Evolutionary conservation across 139 green algal species (phyloP), one percentile per base, ranked within the genome.

Genomic region (Diplosphaera chodatii): DNA sequence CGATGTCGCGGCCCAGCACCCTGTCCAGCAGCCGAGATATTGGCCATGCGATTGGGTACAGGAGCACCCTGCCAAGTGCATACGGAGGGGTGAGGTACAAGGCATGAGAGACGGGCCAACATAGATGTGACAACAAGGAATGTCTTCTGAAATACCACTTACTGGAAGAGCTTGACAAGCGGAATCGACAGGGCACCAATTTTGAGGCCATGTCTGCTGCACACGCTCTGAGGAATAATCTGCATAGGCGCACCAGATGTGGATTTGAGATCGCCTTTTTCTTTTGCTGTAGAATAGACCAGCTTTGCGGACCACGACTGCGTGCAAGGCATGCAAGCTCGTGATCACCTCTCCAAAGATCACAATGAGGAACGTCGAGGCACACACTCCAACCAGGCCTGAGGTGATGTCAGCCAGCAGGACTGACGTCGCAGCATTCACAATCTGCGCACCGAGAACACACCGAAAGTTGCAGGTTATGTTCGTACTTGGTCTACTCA

Each of bases 361-460:
- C 18, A 85, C 68, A 37, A 82, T 85, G 28, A 85, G 59, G 8
- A 63, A 25, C 15, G 87, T 88, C 25, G 84, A 88, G 28, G 77
- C 21, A 15, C 85, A 33, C 8, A 89, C 67, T 27, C 77, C 81
- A 2, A 86, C 40, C 4, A 73, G 1, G 30, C 80, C 81, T n/a
- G 63, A 68, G 6, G 79, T 80, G 37, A 91, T 23, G 63, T 70
- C 66, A 1, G 79, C 75, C 32, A 88, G 56, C 29, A 88, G 59
- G 69, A 91, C 88, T 27, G 82, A 78, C 8, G 88, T 72, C 33
- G 80, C 66, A 10, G 76, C 56, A 68, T 91, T 91, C 27, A 85
- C 78, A 31, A 87, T 63, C 37, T 48, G 37, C 37, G 10, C 8
- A 10, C 6, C 6, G 37, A 48, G 37, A n/a, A n/a, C n/a, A n/a